Base-by-base conservation (phyloP, 192 early-diverging fungal species). In the Chytriomyces hyalinus region DNA sequence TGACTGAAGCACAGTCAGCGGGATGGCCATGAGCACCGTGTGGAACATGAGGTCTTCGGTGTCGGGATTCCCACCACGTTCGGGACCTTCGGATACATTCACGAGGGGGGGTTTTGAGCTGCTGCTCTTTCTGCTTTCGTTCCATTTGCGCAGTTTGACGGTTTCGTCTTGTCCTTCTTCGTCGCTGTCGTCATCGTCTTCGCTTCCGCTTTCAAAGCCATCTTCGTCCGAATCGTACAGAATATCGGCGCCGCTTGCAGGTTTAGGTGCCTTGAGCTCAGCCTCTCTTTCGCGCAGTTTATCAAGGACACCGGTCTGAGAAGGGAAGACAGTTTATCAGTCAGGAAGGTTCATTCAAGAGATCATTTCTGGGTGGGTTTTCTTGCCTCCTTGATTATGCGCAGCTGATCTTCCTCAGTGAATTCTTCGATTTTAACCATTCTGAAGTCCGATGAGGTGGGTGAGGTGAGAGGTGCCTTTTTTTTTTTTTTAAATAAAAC, bases 11-110 rank as follows among this genome's bases (percentile, higher is more conserved):
- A 57, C 15, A 13, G 53, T n/a, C 15, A 57, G 53, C 5, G 53
- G 53, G 20, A 57, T 57, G 53, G 53, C 53, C 53, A 57, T n/a
- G 53, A 57, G 53, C 53, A 57, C 15, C 53, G 53, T n/a, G 15
- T 13, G 13, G 53, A 57, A 57, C 53, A 57, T 20, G 15, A 57
- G 15, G 53, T 57, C 53, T 13, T 57, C 53, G 15, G 13, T 20
- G 53, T 57, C 53, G 53, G 36, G 36, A 36, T 36, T 36, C 36
- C 36, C 36, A 36, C 36, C 36, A 36, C 36, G 36, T 36, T 57
- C 53, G 53, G 15, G 13, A 20, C 53, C 53, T 13, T 57, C 53
- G 53, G 15, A n/a, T 20, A n/a, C 53, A 20, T 57, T 57, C 53
- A 57, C 13, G 53, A n/a, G 15, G 53, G 20, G 15, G 53, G 4